Evolutionary conservation across 805 yeast species (phyloP).

Genomic region (Tetrapisispora phaffii): DNA sequence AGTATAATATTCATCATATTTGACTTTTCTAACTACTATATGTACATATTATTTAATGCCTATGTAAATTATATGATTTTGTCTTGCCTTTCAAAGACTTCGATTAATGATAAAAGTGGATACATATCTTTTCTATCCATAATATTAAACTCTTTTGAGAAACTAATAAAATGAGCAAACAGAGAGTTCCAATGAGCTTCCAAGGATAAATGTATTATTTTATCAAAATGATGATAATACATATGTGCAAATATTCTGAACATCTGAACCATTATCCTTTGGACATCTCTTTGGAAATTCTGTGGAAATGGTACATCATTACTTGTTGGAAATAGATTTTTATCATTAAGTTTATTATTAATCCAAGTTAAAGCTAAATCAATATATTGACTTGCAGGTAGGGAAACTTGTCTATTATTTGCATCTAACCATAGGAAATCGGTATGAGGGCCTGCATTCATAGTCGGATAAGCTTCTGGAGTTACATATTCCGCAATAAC

Average conservation of each 20-base stretch:
- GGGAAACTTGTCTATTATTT: slow-evolving; percentile 66
- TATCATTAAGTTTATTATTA: slow-evolving; percentile 77
- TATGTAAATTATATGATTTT: slow-evolving; percentile 40
- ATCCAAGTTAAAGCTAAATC: slow-evolving; percentile 90
- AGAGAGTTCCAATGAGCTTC: slow-evolving; percentile 98
- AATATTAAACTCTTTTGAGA: slow-evolving; percentile 73
- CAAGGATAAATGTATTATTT: slow-evolving; percentile 76
- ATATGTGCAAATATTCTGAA: slow-evolving; percentile 92
- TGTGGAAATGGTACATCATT: slow-evolving; percentile 85
- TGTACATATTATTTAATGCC: neutral
- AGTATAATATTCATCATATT: neutral
- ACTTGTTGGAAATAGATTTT: slow-evolving; percentile 82
- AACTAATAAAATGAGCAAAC: slow-evolving; percentile 87
- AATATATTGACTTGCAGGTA: slow-evolving; percentile 89
- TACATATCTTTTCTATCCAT: slow-evolving; percentile 70
- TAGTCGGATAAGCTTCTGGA: slow-evolving; percentile 79
- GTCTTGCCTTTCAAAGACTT: slow-evolving; percentile 75
- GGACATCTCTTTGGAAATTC: slow-evolving; percentile 69
- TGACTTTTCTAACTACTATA: no score
- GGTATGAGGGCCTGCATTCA: slow-evolving; percentile 91
- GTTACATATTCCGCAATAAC: slow-evolving; percentile 87
- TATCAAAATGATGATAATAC: slow-evolving; percentile 90
- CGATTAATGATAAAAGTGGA: slow-evolving; percentile 71
- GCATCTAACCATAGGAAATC: slow-evolving; percentile 87
- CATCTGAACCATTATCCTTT: slow-evolving; percentile 83